Conservation (phyloP, 176 grass and related monocot species). For the Hordeum marinum region DNA sequence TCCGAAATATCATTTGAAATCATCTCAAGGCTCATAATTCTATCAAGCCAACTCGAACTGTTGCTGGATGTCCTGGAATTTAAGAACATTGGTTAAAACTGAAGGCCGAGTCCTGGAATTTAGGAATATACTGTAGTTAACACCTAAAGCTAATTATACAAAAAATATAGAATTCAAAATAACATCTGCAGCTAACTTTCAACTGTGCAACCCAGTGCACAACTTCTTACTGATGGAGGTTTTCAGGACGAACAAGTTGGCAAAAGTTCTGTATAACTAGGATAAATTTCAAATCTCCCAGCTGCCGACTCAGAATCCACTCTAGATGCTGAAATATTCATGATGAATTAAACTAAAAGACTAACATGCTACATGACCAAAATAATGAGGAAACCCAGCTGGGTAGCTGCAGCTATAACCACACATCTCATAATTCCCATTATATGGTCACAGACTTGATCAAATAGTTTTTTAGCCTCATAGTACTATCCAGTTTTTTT, state of each 20-base stretch:
- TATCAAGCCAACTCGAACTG: slow-evolving; percentile 76
- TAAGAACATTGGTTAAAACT: slow-evolving; percentile 12
- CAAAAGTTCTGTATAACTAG: background rate
- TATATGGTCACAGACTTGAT: background rate
- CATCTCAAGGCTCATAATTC: slow-evolving; percentile 74
- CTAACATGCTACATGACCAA: slow-evolving; percentile 5
- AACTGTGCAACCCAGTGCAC: background rate
- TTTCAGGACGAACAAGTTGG: background rate
- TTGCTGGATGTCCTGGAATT: slow-evolving; percentile 75
- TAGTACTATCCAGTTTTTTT: background rate
- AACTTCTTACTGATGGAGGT: background rate
- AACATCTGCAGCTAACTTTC: background rate
- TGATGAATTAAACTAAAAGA: background rate
- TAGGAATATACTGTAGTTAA: background rate
- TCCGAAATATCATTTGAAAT: slow-evolving; percentile 68
- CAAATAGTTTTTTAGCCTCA: background rate
- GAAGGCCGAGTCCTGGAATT: slow-evolving; percentile 35
- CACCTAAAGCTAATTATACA: background rate
- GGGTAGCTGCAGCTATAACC: background rate
- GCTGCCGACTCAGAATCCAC: background rate
- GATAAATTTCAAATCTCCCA: background rate
- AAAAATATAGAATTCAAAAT: background rate
- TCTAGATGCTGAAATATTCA: background rate
- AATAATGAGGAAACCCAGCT: slow-evolving; percentile 6
- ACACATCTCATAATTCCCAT: background rate